A percentile compares a stretch with the other conserved stretches of the same genome.
phyloP scores from a whole-genome alignment of 2,329 filamentous ascomycete genomes.

The Penicillium carneum region DNA sequence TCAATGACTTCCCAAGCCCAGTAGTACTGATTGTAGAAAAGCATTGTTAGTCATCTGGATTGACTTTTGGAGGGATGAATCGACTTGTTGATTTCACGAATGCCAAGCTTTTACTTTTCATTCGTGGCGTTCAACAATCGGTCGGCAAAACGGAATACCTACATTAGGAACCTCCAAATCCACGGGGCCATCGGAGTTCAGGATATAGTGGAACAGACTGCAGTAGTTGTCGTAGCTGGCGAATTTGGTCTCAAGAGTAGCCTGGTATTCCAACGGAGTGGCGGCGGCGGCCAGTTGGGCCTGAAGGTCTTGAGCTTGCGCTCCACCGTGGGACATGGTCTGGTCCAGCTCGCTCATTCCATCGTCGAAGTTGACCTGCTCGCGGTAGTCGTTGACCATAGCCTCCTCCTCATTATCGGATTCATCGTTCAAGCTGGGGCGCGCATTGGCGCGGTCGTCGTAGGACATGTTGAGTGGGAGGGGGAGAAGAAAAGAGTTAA shows the following conservation, averaged over 20 bases:
- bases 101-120: slow-evolving; percentile 29
- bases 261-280: slow-evolving; percentile 93
- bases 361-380: slow-evolving; percentile 94
- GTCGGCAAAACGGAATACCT: slow-evolving; percentile 54
- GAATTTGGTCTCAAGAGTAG: slow-evolving; percentile 94
- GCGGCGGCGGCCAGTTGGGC: slow-evolving; percentile 88
- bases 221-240: slow-evolving; percentile 99
- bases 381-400: slow-evolving; percentile 91
- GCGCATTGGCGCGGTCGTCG: slow-evolving; percentile 54
- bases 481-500: slow-evolving; percentile 18
- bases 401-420: slow-evolving; percentile 96
- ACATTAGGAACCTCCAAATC: slow-evolving; percentile 96
- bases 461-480: slow-evolving; percentile 52
- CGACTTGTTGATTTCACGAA: slow-evolving; percentile 13
- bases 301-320: slow-evolving; percentile 89
- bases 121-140: slow-evolving; percentile 20
- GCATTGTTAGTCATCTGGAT: slow-evolving; percentile 23
- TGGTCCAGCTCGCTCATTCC: slow-evolving; percentile 82
- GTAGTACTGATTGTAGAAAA: slow-evolving; percentile 73
- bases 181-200: slow-evolving; percentile 98
- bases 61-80: not conserved
- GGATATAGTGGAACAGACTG: slow-evolving; percentile 97
- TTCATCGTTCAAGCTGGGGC: slow-evolving; percentile 69
- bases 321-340: slow-evolving; percentile 71
- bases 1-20: slow-evolving; percentile 99